Evolutionary conservation across 352 stramenopile species (phyloP).

Genomic region (Globisporangium orthogonon): DNA sequence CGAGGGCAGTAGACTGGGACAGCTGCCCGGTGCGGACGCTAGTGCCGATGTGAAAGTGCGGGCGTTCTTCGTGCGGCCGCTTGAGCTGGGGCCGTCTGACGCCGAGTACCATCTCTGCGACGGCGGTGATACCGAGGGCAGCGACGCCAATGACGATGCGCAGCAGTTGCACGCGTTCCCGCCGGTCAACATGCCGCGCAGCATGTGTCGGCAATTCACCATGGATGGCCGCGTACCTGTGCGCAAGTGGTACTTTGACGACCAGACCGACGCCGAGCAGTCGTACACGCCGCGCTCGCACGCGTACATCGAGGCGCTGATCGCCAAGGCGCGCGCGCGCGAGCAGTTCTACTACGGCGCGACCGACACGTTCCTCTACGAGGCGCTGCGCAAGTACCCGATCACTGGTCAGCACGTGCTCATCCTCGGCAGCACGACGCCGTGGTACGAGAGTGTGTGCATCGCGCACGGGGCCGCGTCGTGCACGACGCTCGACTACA

Average conservation of each 20-base stretch:
- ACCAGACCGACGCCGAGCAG: constrained; percentile 24
- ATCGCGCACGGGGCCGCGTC: constrained; percentile 23
- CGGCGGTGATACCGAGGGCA: not conserved
- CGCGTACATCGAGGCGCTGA: constrained; percentile 20
- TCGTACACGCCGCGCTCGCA: constrained; percentile 20
- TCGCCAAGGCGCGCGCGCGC: constrained; percentile 9
- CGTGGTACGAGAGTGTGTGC: constrained; percentile 35
- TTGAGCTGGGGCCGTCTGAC: constrained; percentile 27
- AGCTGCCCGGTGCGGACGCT: not conserved
- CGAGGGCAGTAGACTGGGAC: constrained; percentile 5
- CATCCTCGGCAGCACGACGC: constrained; percentile 28
- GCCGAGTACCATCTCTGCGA: constrained; percentile 18
- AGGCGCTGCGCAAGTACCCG: constrained; percentile 20
- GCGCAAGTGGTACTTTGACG: constrained; percentile 44
- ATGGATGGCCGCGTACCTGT: constrained; percentile 25
- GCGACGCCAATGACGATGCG: not conserved
- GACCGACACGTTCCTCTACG: constrained; percentile 20
- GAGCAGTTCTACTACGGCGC: constrained; percentile 22
- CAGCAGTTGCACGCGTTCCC: constrained; percentile 10
- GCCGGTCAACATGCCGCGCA: constrained; percentile 20
- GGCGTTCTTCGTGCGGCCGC: constrained; percentile 23
- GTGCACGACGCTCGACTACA: constrained; percentile 33
- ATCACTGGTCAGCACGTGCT: constrained; percentile 28
- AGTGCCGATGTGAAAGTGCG: constrained; percentile 13
- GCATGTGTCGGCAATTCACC: constrained; percentile 27